These are phyloP conservation scores for Calonectria naviculata DNA, from an alignment of 2,329 filamentous ascomycete species.

Conservation along the genomic window DNA sequence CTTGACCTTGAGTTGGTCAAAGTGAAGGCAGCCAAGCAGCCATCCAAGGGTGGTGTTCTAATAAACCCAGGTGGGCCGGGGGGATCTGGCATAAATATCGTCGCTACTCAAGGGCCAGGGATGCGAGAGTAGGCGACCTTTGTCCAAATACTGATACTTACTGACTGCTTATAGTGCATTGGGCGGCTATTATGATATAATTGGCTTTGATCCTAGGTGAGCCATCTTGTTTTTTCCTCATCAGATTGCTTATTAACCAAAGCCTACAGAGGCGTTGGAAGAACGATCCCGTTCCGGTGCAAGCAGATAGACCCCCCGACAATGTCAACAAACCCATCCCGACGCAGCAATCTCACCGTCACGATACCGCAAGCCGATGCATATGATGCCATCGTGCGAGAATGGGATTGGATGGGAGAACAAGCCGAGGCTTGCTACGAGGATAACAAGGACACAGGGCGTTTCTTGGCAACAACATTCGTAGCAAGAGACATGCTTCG, in stretches of 20 bases:
- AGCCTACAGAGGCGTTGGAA: not conserved
- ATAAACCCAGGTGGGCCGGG: conserved; percentile 53
- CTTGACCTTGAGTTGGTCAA: conserved; percentile 47
- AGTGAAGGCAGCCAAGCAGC: conserved; percentile 41
- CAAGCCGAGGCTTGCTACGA: conserved; percentile 27
- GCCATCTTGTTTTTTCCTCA: not conserved
- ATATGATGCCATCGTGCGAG: not conserved
- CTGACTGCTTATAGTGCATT: not conserved
- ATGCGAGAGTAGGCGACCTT: conserved; percentile 10
- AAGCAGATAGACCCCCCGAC: not conserved
- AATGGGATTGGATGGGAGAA: not conserved
- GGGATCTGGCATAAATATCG: conserved; percentile 23
- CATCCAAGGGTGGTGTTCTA: conserved; percentile 49
- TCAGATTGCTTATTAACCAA: not conserved
- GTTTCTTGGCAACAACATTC: conserved; percentile 43
- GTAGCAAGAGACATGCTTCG: conserved; percentile 50
- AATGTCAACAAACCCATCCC: not conserved
- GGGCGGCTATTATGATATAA: not conserved
- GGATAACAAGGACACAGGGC: conserved; percentile 31
- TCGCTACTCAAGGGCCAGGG: conserved; percentile 15
- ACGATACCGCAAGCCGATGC: not conserved
- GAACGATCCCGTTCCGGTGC: not conserved
- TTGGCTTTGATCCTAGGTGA: conserved; percentile 1
- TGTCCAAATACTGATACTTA: conserved; percentile 23
- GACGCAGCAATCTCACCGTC: not conserved